phyloP scores from a whole-genome alignment of 2,329 filamentous ascomycete genomes.

The Mycosphaerella sp. region DNA sequence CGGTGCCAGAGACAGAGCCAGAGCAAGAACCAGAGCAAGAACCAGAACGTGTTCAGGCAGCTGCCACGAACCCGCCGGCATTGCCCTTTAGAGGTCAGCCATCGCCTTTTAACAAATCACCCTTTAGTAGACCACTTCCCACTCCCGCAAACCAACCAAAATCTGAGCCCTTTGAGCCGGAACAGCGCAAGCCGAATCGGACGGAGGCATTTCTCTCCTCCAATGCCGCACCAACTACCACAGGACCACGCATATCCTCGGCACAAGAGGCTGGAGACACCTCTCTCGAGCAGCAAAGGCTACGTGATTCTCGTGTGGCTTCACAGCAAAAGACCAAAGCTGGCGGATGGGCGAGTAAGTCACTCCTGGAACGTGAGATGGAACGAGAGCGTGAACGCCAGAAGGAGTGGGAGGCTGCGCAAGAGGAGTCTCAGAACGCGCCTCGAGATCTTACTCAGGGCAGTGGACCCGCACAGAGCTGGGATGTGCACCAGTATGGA shows the following conservation, averaged over 20 bases:
- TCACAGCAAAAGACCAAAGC: slow-evolving; percentile 57
- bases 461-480: slow-evolving; percentile 60
- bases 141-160: slow-evolving; percentile 20
- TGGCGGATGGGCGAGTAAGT: slow-evolving; percentile 59
- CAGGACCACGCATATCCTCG: slow-evolving; percentile 32
- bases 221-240: slow-evolving; percentile 47
- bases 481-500: slow-evolving; percentile 72
- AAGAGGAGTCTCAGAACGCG: slow-evolving; percentile 56
- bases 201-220: slow-evolving; percentile 54
- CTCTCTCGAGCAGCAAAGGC: slow-evolving; percentile 45
- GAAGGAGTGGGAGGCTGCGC: slow-evolving; percentile 71
- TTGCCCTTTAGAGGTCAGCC: slow-evolving; percentile 44
- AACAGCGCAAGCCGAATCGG: slow-evolving; percentile 37
- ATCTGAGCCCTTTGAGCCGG: slow-evolving; percentile 20
- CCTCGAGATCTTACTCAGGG: slow-evolving; percentile 53
- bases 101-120: slow-evolving; percentile 34
- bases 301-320: slow-evolving; percentile 55
- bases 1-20: slow-evolving; percentile 18
- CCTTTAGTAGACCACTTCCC: slow-evolving; percentile 26
- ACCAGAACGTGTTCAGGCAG: slow-evolving; percentile 25
- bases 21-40: not conserved
- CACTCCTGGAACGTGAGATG: slow-evolving; percentile 72
- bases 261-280: slow-evolving; percentile 46
- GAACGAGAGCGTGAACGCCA: slow-evolving; percentile 71
- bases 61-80: not conserved